Evolutionary conservation across 2,329 filamentous ascomycete species (phyloP).

Genomic region (Xylariaceae sp.): DNA sequence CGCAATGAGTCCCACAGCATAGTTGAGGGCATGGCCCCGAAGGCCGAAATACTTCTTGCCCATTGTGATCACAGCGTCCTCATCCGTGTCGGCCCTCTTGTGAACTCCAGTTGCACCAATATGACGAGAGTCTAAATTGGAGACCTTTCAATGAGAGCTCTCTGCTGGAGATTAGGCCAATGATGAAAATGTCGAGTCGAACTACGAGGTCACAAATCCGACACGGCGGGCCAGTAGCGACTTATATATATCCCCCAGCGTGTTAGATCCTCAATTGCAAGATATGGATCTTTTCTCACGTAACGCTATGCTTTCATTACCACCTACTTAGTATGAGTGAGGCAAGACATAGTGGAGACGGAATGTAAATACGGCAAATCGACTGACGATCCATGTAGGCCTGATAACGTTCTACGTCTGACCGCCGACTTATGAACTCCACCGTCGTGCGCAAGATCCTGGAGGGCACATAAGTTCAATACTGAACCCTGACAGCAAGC

Average conservation of each 20-base stretch:
- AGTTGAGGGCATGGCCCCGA: conserved; percentile 68
- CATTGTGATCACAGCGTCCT: conserved; percentile 32
- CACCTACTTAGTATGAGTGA: conserved; percentile 1
- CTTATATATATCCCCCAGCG: too few species aligned
- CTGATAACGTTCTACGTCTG: too few species aligned
- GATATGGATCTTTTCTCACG: too few species aligned
- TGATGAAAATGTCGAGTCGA: not conserved
- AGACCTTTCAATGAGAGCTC: too few species aligned
- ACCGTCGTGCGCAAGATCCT: conserved; percentile 18
- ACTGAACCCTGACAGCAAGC: too few species aligned
- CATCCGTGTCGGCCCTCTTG: not conserved
- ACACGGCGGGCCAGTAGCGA: not conserved
- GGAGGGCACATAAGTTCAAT: conserved; percentile 3
- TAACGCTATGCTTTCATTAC: too few species aligned
- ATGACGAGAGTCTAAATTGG: not conserved
- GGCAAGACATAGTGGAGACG: too few species aligned
- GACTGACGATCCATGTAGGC: conserved; percentile 14
- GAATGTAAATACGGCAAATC: conserved; percentile 15
- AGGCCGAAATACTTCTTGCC: conserved; percentile 64
- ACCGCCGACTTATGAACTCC: conserved; percentile 20
- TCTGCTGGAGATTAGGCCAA: not conserved
- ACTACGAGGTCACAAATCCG: not conserved
- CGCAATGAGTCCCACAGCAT: conserved; percentile 72
- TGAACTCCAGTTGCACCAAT: not conserved
- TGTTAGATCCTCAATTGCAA: too few species aligned